Base-by-base conservation (phyloP, 2,329 filamentous ascomycete genomes). In the Sphaerulina musiva region DNA sequence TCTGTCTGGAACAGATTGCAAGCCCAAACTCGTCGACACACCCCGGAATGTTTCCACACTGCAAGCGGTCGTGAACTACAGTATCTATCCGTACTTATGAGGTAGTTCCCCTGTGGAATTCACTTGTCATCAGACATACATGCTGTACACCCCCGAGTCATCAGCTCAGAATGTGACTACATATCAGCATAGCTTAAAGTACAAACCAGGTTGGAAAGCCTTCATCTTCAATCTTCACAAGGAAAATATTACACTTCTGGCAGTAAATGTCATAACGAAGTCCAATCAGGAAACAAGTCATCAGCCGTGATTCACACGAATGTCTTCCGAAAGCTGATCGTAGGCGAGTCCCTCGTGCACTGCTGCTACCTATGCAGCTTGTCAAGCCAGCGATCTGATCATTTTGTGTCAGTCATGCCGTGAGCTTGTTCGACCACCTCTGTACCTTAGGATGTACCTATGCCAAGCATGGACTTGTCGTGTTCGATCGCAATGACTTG, bases 81-180 rank as follows among this genome's bases (percentile, higher is more conserved):
- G 11, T 69, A 68, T 53, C 40, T 39, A 1, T 56, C 61, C 7
- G 48, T 60, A 17, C 14, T 17, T 17, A 17, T 17, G 1, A 17
- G 14, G 14, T 17, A 17, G 14, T 17, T n/a, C 62, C 26, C 4
- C 26, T 26, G 26, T 75, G 1, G 69, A 73, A 36, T 72, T 74
- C 54, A 65, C 62, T 0, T 64, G 74, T 11, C 68, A 71, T 14
- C 67, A 68, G 45, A 17, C 14, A 17, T 17, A 17, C 14, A 17
- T 17, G 1, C 1, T 17, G 14, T 17, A 17, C 14, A 70, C 68
- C 29, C 70, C 68, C 14, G 67, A 64, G 14, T 64, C 67, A 2
- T 73, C 70, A 0, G 67, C 72, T 0, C 59, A 56, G 10, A 70
- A 73, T 55, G 69, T 73, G 3, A 48, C 74, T 6, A 17, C 14